These are phyloP conservation scores for Lophiostoma macrostomum DNA, from an alignment of 495 filamentous ascomycete genomes.

Conservation along the genomic window DNA sequence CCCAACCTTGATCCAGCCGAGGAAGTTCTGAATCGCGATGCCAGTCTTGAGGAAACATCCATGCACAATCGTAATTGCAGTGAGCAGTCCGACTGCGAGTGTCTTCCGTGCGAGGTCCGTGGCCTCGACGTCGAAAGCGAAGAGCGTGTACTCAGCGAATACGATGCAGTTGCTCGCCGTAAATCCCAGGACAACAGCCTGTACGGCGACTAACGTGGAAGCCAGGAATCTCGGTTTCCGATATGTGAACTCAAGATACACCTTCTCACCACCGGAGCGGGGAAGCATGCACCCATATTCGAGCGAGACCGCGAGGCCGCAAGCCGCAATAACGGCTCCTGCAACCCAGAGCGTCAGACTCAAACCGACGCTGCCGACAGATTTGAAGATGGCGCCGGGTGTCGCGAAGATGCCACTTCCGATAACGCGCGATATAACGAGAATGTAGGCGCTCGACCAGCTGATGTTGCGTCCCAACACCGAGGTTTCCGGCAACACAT, in stretches of 20 bases:
- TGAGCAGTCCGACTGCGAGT: conserved; percentile 33
- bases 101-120: conserved; percentile 20
- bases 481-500: conserved; percentile 63
- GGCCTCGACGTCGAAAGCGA: conserved; percentile 31
- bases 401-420: conserved; percentile 76
- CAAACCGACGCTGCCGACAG: conserved; percentile 65
- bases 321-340: conserved; percentile 59
- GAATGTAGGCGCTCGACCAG: conserved; percentile 68
- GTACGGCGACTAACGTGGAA: conserved; percentile 63
- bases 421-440: conserved; percentile 73
- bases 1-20: conserved; percentile 37
- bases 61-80: conserved; percentile 34
- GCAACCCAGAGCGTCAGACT: conserved; percentile 62
- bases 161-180: conserved; percentile 47
- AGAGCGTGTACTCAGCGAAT: conserved; percentile 35
- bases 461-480: conserved; percentile 60
- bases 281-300: conserved; percentile 74
- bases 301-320: conserved; percentile 58
- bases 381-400: conserved; percentile 64
- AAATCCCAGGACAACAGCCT: conserved; percentile 67
- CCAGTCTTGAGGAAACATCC: conserved; percentile 34
- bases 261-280: conserved; percentile 66
- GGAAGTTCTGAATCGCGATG: conserved; percentile 35
- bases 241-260: conserved; percentile 77
- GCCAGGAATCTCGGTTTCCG: conserved; percentile 65